Evolutionary conservation across 1,284 basidiomycete genomes (phyloP).

Genomic region (Pholiota adiposa): DNA sequence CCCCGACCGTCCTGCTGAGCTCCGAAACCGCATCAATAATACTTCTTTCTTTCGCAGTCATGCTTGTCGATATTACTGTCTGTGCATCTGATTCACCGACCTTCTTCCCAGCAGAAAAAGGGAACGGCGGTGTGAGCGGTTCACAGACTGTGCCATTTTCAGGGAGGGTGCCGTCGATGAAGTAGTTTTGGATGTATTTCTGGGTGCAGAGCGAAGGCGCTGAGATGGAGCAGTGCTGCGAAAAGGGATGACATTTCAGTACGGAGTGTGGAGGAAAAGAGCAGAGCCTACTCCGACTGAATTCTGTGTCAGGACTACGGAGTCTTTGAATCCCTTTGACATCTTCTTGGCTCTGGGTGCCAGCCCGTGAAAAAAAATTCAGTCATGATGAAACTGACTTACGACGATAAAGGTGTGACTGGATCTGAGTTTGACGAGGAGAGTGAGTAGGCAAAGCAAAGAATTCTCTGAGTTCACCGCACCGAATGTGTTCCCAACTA

Average conservation of each 20-base stretch:
- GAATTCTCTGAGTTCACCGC: slow-evolving; percentile 2
- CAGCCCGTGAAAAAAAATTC: neutral
- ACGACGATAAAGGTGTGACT: slow-evolving; percentile 34
- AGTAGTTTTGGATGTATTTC: slow-evolving; percentile 43
- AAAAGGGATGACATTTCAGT: neutral
- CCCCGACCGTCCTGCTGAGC: too few relatives aligned
- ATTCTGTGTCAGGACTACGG: slow-evolving; percentile 44
- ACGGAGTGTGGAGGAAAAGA: neutral
- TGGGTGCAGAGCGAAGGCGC: slow-evolving; percentile 48
- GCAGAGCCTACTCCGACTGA: slow-evolving; percentile 39
- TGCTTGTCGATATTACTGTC: too few relatives aligned
- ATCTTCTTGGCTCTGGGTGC: slow-evolving; percentile 46
- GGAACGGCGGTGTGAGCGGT: too few relatives aligned
- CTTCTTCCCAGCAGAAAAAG: too few relatives aligned
- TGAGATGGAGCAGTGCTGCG: slow-evolving; percentile 44
- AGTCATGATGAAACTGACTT: slow-evolving; percentile 4
- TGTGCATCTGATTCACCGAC: too few relatives aligned
- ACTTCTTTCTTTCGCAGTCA: too few relatives aligned
- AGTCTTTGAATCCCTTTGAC: slow-evolving; percentile 35
- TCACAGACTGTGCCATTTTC: slow-evolving; percentile 42
- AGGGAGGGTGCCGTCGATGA: slow-evolving; percentile 44
- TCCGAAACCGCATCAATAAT: too few relatives aligned
- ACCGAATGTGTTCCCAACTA: slow-evolving; percentile 45
- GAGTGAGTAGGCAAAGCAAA: neutral
- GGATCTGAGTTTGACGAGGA: slow-evolving; percentile 34